phyloP scores from a whole-genome alignment of 345 rosid genomes.

The Sisymbrium altissimum region DNA sequence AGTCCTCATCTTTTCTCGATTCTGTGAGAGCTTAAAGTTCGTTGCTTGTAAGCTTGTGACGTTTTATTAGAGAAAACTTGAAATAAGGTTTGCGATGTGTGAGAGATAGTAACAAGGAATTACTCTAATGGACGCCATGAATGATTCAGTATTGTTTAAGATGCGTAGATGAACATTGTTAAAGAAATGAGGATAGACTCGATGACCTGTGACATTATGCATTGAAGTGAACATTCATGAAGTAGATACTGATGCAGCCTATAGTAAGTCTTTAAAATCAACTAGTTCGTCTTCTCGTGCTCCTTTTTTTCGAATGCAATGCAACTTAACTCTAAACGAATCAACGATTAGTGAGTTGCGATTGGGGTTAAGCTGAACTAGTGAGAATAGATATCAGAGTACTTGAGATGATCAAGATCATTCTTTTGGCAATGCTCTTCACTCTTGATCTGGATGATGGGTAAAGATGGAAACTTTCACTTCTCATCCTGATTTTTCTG shows the following conservation, averaged over 20 bases:
- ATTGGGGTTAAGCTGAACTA: neutral
- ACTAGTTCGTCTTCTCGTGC: conserved; percentile 5
- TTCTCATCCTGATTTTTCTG: neutral
- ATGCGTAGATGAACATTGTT: neutral
- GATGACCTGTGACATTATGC: neutral
- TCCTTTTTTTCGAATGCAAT: neutral
- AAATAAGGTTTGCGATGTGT: neutral
- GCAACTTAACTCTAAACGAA: neutral
- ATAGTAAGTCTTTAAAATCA: neutral
- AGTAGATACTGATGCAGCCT: neutral
- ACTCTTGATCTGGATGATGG: neutral
- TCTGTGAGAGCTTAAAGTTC: neutral
- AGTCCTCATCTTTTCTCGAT: neutral
- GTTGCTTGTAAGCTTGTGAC: conserved; percentile 3
- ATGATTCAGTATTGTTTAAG: conserved; percentile 6
- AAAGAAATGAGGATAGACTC: neutral
- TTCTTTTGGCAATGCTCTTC: neutral
- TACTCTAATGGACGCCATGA: neutral
- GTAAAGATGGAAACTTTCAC: neutral
- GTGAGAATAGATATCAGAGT: conserved; percentile 2
- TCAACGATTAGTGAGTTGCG: neutral
- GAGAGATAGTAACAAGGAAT: neutral
- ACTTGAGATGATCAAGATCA: neutral
- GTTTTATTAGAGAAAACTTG: neutral
- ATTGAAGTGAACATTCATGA: neutral